Base-by-base conservation (phyloP, 2,329 filamentous ascomycete species). In the Curvularia verruculosa region DNA sequence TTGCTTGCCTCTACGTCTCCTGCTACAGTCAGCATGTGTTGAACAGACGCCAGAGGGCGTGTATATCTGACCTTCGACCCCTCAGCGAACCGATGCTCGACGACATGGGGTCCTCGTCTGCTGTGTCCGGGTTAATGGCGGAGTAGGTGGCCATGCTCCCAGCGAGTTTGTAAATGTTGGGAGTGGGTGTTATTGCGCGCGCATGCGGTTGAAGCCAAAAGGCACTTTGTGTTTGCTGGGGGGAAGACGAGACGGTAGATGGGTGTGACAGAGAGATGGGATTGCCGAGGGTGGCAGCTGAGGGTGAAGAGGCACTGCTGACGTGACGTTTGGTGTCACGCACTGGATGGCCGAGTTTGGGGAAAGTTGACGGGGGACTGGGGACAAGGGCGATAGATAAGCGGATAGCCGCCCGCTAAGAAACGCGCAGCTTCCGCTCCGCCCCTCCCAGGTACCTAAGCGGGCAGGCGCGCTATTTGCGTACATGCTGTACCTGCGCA, bases 1-100 rank as follows among this genome's bases (percentile, higher is more conserved):
- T 79, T 92, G 92, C 69, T 89, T 87, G 62, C 84, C 85, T 71
- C 87, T 79, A 24, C 77, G 81, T 66, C 83, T 80, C 74, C 87
- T 85, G 56, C 58, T 23, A 21, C 36, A 46, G 61, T 77, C 55
- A 76, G 72, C 56, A 44, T 31, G 21, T 6, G 19, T 34, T 34
- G 45, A 15, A 24, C 28, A 40, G 13, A 10, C 8, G 34, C 19
- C 2, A 43, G 13, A 40, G 23, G 31, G 4, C 7, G 12, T n/a
- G 3, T 5, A 13, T 44, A 13, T 44, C 67, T 55, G 21, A 77
- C 75, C 74, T 68, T 65, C 75, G 62, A 24, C 74, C 73, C 54
- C 75, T 70, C 49, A 77, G 74, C 52, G 79, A 77, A 21, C 74
- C 74, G 8, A 74, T 77, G 52, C 77, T 79, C 39, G 75, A 73